phyloP scores from a whole-genome alignment of 495 filamentous ascomycete species.

The Penicillium flavigenum region DNA sequence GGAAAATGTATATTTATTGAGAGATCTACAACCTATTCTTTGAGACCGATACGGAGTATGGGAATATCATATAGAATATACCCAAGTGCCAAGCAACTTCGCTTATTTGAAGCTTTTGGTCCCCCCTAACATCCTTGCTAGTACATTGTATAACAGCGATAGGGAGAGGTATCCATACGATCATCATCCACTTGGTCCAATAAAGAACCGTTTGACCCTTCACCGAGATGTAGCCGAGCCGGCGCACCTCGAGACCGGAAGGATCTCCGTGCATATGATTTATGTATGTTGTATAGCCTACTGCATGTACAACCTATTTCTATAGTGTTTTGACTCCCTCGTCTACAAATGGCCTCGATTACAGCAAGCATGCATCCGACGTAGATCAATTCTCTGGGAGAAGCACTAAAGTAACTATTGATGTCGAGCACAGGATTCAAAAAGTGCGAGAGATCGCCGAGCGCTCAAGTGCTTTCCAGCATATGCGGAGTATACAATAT shows the following conservation, averaged over 20 bases:
- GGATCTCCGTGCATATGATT: conserved; percentile 3
- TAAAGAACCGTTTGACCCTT: neutral
- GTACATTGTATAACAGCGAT: neutral
- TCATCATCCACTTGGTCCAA: neutral
- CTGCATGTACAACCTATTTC: neutral
- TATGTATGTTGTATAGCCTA: neutral
- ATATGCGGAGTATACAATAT: no score
- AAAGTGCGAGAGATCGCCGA: neutral
- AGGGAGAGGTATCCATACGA: neutral
- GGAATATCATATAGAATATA: conserved; percentile 3
- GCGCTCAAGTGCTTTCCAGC: no score
- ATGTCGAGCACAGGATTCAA: neutral
- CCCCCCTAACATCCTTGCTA: neutral
- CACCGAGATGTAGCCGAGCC: neutral
- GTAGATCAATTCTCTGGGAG: neutral
- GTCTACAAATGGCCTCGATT: neutral
- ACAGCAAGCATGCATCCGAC: neutral
- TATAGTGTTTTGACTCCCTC: neutral
- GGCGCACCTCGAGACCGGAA: conserved; percentile 6
- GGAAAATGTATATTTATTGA: no score
- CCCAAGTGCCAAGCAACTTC: neutral
- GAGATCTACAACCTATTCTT: neutral
- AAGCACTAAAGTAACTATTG: neutral
- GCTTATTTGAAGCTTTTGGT: neutral
- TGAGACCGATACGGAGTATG: no score